These are phyloP conservation scores for Myriosclerotinia duriaeana DNA, from an alignment of 2,329 filamentous ascomycete genomes.

Conservation along the genomic window DNA sequence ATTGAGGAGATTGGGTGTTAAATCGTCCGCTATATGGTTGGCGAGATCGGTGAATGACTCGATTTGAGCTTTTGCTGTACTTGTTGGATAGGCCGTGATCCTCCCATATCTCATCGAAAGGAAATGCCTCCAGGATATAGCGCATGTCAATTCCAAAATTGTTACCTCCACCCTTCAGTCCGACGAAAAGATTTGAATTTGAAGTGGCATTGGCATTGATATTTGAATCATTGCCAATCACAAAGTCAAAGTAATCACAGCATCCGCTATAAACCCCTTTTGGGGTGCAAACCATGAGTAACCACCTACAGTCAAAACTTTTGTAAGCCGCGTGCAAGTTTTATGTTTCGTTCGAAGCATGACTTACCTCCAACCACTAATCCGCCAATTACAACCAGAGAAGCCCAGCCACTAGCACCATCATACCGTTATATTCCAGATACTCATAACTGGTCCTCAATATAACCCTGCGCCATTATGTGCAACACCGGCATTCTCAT, in stretches of 20 bases:
- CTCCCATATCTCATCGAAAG: constrained; percentile 6
- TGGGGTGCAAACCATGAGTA: constrained; percentile 6
- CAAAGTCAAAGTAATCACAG: background rate
- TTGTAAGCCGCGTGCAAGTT: background rate
- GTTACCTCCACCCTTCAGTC: constrained; percentile 24
- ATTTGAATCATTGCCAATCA: background rate
- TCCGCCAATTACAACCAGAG: background rate
- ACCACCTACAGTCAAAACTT: background rate
- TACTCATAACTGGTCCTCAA: background rate
- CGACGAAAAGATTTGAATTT: constrained; percentile 23
- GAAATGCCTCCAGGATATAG: constrained; percentile 4
- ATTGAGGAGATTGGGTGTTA: background rate
- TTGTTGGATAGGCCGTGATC: background rate
- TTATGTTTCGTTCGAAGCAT: background rate
- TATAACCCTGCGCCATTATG: background rate
- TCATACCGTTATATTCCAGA: background rate
- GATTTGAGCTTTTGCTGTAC: background rate
- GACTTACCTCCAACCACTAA: background rate
- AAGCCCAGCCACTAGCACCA: background rate
- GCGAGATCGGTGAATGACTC: background rate
- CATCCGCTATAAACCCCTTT: constrained; percentile 1
- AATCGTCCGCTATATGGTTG: background rate
- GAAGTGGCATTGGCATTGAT: constrained; percentile 24
- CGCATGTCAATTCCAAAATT: constrained; percentile 21
- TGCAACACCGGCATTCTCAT: background rate